Evolutionary conservation across 345 rosid species (phyloP), one percentile per base, ranked within the genome.

Genomic region (Citrus australasica): DNA sequence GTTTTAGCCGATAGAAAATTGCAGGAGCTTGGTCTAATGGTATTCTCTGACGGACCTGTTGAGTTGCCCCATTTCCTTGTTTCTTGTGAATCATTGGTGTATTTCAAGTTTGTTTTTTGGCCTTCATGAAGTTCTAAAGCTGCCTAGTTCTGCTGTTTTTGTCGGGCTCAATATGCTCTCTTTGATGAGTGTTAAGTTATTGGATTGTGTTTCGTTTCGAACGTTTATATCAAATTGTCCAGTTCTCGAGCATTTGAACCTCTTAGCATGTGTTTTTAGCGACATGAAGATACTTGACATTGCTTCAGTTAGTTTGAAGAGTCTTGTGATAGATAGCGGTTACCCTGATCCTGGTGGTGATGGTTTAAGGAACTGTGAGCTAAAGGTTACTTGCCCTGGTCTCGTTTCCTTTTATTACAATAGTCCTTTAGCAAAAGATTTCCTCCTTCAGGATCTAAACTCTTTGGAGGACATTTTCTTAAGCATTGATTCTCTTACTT

Each of bases 331-430:
- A 37, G 69, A 60, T 22, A 67, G n/a, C 6, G 7, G 48, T 67
- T 62, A 5, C 32, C 21, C 75, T 4, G 24, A 7, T 38, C 48
- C 22, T 6, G 25, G 4, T 24, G 21, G 14, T 33, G 24, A 7
- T 38, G 67, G 68, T 74, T 61, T 38, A 17, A 21, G 17, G 14
- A 3, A 24, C 5, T 35, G 53, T 28, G 37, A 38, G 33, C 55
- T 61, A 24, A 74, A 61, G 19, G 56, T 74, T 74, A 21, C 58
- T 61, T 37, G 67, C 5, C 77, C 58, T 60, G 61, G 48, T 61
- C 77, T 74, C 6, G 6, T 40, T 28, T 13, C 56, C n/a, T 74
- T 74, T 11, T 2, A 35, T 38, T 38, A 35, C 24, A 7, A 4
- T 16, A 56, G 38, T 38, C 77, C 56, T 5, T 37, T 28, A 40